Evolutionary conservation across 2,329 filamentous ascomycete species (phyloP).

Genomic region (Ceratocystis alfenasii): DNA sequence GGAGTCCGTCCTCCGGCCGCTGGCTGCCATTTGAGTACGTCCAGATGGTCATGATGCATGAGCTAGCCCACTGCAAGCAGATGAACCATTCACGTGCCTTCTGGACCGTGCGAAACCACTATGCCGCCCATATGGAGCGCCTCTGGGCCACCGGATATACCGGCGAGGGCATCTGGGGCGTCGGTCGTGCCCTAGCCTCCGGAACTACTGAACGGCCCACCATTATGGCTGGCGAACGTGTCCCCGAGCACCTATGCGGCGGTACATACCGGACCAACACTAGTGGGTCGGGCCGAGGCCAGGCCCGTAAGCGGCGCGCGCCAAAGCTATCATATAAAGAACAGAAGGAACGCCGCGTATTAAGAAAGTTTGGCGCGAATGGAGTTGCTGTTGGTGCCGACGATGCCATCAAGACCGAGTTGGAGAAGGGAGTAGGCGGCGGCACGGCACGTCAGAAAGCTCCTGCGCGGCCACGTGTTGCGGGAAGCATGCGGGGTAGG

Average conservation of each 20-base stretch:
- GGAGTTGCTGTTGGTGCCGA: constrained; percentile 60
- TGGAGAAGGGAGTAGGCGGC: constrained; percentile 45
- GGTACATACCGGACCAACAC: constrained; percentile 57
- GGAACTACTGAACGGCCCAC: constrained; percentile 47
- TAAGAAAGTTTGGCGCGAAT: constrained; percentile 64
- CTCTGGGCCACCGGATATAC: constrained; percentile 61
- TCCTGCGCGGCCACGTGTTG: constrained; percentile 58
- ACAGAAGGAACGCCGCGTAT: constrained; percentile 57
- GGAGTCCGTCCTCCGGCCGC: constrained; percentile 47
- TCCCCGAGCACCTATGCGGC: constrained; percentile 66
- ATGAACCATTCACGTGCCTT: constrained; percentile 82
- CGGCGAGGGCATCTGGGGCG: constrained; percentile 75
- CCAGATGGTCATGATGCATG: constrained; percentile 93
- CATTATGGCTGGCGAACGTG: constrained; percentile 40
- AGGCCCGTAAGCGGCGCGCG: constrained; percentile 30
- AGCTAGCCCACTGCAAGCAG: constrained; percentile 76
- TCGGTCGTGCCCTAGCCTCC: constrained; percentile 50
- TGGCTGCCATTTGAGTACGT: constrained; percentile 79
- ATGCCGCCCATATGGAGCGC: constrained; percentile 55
- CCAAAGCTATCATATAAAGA: constrained; percentile 54
- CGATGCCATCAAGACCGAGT: constrained; percentile 48
- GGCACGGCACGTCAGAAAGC: constrained; percentile 34
- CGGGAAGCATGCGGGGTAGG: constrained; percentile 59
- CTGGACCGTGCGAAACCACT: constrained; percentile 66
- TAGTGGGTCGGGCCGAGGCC: constrained; percentile 34